Evolutionary conservation across 352 stramenopile genomes (phyloP).

Genomic region (Phytopythium cucurbitacearum): DNA sequence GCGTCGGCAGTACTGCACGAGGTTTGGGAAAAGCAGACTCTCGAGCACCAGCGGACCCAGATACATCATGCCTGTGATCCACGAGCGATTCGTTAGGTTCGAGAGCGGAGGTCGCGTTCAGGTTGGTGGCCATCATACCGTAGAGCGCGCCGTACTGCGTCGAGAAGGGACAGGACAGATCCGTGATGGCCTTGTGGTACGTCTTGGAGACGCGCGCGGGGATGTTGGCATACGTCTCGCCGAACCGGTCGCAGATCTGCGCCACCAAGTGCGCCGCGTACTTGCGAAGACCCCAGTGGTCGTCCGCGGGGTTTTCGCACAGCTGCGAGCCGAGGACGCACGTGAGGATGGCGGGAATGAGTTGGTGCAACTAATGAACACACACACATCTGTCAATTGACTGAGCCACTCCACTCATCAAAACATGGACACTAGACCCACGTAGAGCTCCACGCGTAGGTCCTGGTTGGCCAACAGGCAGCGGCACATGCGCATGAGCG

Average conservation of each 20-base stretch:
- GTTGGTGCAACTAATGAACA: slow-evolving; percentile 84
- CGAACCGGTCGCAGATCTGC: slow-evolving; percentile 81
- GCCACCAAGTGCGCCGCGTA: slow-evolving; percentile 77
- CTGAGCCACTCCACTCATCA: not conserved
- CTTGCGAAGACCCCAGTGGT: slow-evolving; percentile 91
- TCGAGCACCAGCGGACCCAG: slow-evolving; percentile 92
- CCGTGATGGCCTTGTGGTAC: slow-evolving; percentile 83
- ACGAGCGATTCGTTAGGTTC: not conserved
- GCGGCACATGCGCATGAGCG: slow-evolving; percentile 87
- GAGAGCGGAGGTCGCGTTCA: not conserved
- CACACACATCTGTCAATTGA: not conserved
- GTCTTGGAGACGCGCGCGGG: slow-evolving; percentile 90
- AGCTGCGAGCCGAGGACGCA: slow-evolving; percentile 90
- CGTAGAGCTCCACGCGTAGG: slow-evolving; percentile 92
- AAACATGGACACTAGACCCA: slow-evolving; percentile 22
- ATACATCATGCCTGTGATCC: slow-evolving; percentile 63
- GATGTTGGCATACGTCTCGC: slow-evolving; percentile 90
- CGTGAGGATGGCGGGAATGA: slow-evolving; percentile 91
- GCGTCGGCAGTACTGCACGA: slow-evolving; percentile 81
- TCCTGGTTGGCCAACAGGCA: slow-evolving; percentile 89
- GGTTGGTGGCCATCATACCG: slow-evolving; percentile 25
- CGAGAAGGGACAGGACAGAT: slow-evolving; percentile 71
- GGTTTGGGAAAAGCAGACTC: slow-evolving; percentile 89
- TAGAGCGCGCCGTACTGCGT: slow-evolving; percentile 93
- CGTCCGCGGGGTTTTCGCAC: slow-evolving; percentile 77